Percentiles rank a stretch among this genome's conserved stretches.
Evolutionary conservation across 2,329 filamentous ascomycete species (phyloP).

Genomic region (Xylaria sp.): DNA sequence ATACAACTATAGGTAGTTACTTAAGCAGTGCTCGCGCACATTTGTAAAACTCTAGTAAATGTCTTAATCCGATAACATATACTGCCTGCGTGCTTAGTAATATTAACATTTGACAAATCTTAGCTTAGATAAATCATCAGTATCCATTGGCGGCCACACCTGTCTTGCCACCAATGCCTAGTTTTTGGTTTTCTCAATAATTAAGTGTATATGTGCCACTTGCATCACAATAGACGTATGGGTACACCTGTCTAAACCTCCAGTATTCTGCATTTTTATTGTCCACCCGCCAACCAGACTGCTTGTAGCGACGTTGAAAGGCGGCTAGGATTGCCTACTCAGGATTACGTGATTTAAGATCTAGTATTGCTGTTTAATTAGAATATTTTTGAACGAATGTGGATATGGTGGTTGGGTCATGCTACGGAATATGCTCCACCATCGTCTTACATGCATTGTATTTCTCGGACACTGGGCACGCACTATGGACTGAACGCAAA

Average conservation of each 20-base stretch:
- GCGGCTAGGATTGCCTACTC: no score
- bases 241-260: background rate
- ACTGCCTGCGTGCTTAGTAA: background rate
- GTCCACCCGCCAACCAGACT: background rate
- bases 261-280: background rate
- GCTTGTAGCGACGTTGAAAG: background rate
- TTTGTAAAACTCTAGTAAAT: background rate
- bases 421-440: background rate
- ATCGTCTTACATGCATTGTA: no score
- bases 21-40: background rate
- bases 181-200: background rate
- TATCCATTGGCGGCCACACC: background rate
- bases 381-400: background rate
- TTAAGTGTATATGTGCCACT: background rate
- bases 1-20: background rate
- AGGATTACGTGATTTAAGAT: background rate
- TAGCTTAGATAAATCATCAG: background rate
- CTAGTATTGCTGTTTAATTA: background rate
- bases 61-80: background rate
- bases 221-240: background rate
- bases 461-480: no score
- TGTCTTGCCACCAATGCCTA: background rate
- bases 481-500: no score
- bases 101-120: background rate
- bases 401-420: background rate